These are phyloP conservation scores for Lenzites betulinus DNA, from an alignment of 768 basidiomycete genomes.

Conservation along the genomic window DNA sequence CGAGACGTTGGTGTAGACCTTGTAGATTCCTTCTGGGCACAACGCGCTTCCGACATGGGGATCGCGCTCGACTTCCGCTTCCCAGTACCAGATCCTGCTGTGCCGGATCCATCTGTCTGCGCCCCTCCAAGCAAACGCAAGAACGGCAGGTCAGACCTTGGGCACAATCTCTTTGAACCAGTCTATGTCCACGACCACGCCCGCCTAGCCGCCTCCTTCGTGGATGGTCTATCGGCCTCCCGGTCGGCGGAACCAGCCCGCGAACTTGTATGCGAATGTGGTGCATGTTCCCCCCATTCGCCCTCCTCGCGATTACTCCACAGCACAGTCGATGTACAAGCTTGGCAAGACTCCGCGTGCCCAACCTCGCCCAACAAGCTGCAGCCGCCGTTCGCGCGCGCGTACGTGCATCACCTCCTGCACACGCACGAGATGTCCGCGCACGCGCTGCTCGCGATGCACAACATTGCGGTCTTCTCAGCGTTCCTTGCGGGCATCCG, in stretches of 20 bases:
- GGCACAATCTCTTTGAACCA: slow-evolving; percentile 71
- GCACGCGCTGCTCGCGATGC: slow-evolving; percentile 70
- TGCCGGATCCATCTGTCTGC: neutral
- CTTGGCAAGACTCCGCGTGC: slow-evolving; percentile 12
- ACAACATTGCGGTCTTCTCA: slow-evolving; percentile 72
- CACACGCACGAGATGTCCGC: slow-evolving; percentile 92
- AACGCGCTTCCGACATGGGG: slow-evolving; percentile 65
- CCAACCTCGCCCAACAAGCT: slow-evolving; percentile 23
- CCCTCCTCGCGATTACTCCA: slow-evolving; percentile 44
- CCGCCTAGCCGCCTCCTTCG: slow-evolving; percentile 47
- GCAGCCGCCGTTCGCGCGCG: slow-evolving; percentile 42
- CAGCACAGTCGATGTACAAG: slow-evolving; percentile 38
- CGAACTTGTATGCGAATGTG: slow-evolving; percentile 47
- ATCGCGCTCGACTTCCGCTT: slow-evolving; percentile 81
- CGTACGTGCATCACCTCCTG: slow-evolving; percentile 83
- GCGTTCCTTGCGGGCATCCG: slow-evolving; percentile 66
- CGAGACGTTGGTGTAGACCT: slow-evolving; percentile 69
- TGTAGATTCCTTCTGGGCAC: slow-evolving; percentile 75
- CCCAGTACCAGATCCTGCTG: slow-evolving; percentile 39
- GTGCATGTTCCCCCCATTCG: slow-evolving; percentile 54
- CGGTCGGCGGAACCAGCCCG: neutral
- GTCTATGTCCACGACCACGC: slow-evolving; percentile 63
- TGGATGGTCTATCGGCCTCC: slow-evolving; percentile 27
- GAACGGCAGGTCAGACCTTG: slow-evolving; percentile 48
- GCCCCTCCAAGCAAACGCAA: slow-evolving; percentile 7